phyloP scores from a whole-genome alignment of 108 stramenopile species.

The Pelagomonas calceolata region DNA sequence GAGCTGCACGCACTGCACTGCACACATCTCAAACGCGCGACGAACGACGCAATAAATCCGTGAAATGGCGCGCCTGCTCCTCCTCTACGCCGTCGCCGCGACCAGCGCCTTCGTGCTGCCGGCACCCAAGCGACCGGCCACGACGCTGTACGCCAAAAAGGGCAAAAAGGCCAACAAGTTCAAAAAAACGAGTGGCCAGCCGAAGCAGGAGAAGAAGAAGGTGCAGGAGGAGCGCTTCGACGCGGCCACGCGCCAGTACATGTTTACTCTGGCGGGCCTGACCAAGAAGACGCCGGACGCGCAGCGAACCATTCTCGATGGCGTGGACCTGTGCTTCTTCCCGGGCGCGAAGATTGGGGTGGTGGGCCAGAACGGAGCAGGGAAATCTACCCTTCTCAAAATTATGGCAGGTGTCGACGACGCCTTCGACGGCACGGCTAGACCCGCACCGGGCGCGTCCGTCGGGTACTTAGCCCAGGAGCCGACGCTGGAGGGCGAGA shows the following conservation, averaged over 20 bases:
- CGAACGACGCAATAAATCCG: too few species aligned
- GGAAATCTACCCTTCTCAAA: conserved; percentile 76
- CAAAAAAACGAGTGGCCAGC: conserved; percentile 26
- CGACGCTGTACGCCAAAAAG: conserved; percentile 18
- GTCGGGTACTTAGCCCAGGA: conserved; percentile 79
- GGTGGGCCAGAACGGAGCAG: conserved; percentile 75
- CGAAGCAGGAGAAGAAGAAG: conserved; percentile 59
- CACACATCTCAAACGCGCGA: too few species aligned
- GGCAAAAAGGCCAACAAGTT: conserved; percentile 22
- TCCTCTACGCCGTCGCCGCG: too few species aligned
- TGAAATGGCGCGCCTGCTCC: too few species aligned
- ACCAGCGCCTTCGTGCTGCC: too few species aligned
- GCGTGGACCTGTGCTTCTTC: conserved; percentile 71
- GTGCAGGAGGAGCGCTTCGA: conserved; percentile 70
- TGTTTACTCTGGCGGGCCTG: conserved; percentile 67
- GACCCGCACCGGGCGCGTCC: conserved; percentile 65
- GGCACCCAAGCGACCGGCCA: too few species aligned
- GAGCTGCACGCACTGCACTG: too few species aligned
- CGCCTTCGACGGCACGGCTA: conserved; percentile 70
- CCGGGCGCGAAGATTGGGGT: conserved; percentile 84
- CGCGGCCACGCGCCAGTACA: conserved; percentile 72
- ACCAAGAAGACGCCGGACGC: conserved; percentile 71
- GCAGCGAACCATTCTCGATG: conserved; percentile 67
- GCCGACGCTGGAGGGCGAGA: conserved; percentile 54
- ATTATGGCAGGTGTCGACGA: conserved; percentile 87